These are phyloP conservation scores for Mrakia blollopis DNA, from an alignment of 768 basidiomycete genomes.

Conservation along the genomic window DNA sequence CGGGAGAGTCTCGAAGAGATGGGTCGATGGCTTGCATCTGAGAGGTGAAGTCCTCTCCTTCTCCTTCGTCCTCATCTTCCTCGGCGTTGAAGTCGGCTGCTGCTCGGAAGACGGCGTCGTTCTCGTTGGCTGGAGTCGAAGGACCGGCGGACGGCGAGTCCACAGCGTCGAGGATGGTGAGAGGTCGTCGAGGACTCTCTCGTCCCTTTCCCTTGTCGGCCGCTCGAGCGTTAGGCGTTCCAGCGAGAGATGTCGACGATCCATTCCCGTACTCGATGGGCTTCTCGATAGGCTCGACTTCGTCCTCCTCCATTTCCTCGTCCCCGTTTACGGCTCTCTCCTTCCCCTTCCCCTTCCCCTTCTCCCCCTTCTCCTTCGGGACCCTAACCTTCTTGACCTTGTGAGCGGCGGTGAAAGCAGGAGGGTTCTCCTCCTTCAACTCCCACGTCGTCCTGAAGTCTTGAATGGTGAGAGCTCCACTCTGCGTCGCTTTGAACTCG, in stretches of 20 bases:
- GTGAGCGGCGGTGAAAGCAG: slow-evolving; percentile 57
- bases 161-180: not conserved
- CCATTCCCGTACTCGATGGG: slow-evolving; percentile 23
- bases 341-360: slow-evolving; percentile 21
- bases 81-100: slow-evolving; percentile 23
- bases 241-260: not conserved
- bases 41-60: not conserved
- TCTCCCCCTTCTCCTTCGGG: slow-evolving; percentile 28
- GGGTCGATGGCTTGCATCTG: not conserved
- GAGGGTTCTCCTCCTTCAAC: slow-evolving; percentile 86
- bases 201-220: slow-evolving; percentile 45
- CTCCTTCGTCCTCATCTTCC: slow-evolving; percentile 39
- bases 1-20: not conserved
- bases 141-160: slow-evolving; percentile 7
- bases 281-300: slow-evolving; percentile 36
- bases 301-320: slow-evolving; percentile 32
- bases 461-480: slow-evolving; percentile 74
- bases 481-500: slow-evolving; percentile 87
- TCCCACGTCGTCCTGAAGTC: slow-evolving; percentile 89
- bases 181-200: not conserved
- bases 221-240: not conserved
- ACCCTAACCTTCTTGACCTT: slow-evolving; percentile 33
- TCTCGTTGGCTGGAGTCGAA: not conserved
- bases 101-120: slow-evolving; percentile 25
- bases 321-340: not conserved